phyloP scores from a whole-genome alignment of 768 basidiomycete species.

The Boletellus emodensis region DNA sequence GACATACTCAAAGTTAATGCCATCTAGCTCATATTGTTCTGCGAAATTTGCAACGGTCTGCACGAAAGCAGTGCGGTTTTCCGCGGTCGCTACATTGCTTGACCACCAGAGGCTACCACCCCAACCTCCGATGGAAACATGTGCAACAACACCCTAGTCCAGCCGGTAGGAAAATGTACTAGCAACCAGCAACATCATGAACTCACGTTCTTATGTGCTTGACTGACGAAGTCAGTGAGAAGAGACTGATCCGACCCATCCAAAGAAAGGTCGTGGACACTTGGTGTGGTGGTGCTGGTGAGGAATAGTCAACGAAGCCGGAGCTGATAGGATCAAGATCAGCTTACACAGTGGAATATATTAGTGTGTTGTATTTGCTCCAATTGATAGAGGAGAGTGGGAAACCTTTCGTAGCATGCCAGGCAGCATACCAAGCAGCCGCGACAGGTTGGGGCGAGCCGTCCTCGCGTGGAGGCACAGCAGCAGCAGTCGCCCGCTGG shows the following conservation, averaged over 20 bases:
- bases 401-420: conserved; percentile 50
- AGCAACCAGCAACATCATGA: neutral
- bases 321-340: neutral
- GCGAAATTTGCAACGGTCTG: conserved; percentile 51
- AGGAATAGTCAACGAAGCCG: neutral
- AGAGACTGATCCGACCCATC: conserved; percentile 42
- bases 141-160: conserved; percentile 49
- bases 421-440: conserved; percentile 63
- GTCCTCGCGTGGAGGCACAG: neutral
- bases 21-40: conserved; percentile 49
- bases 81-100: conserved; percentile 48
- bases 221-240: conserved; percentile 54
- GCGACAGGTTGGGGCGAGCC: conserved; percentile 30
- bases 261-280: conserved; percentile 31
- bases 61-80: conserved; percentile 60
- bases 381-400: conserved; percentile 54
- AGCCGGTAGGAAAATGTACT: neutral
- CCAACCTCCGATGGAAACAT: conserved; percentile 70
- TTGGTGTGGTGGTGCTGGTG: conserved; percentile 33
- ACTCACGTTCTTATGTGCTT: conserved; percentile 37
- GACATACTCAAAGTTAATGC: conserved; percentile 40
- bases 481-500: neutral
- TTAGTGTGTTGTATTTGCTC: conserved; percentile 62
- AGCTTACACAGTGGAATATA: conserved; percentile 60
- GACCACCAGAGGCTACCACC: conserved; percentile 62